Base-by-base conservation (phyloP, 306 rosid genomes). In the Luffa acutangula region DNA sequence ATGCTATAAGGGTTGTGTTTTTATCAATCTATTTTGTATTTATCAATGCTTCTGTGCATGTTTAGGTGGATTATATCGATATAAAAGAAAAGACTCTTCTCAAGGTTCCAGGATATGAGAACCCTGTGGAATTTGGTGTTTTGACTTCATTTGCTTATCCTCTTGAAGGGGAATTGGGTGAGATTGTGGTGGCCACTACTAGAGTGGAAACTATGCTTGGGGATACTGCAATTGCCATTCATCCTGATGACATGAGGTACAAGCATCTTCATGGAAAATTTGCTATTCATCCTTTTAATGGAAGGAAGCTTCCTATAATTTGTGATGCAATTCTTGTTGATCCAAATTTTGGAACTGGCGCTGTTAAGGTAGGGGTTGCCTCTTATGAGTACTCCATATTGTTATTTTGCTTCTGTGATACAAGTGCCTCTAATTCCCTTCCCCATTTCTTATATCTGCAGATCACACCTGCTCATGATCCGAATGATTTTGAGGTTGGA, bases 401-500 rank as follows among this genome's bases (percentile, higher is more conserved):
- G 51, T 39, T 37, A 76, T 81, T 64, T 51, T 76, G 72, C 31
- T 67, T 41, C 18, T 25, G n/a, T 39, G 39, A 82, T 51, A 13
- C 39, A 60, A 33, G 31, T 25, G 31, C 31, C 31, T 25, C 31
- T 25, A 25, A 25, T 25, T 25, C 81, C 48, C 54, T 71, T 83
- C 76, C 82, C 43, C 59, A 71, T 73, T 48, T 70, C 43, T 72
- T 72, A 72, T 48, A 77, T 79, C 76, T 86, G 88, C 91, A 95
- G 98, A 95, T 95, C 81, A 93, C 99, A 81, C 99, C 97, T 3
- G 99, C 99, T 63, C 99, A 95, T 88, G 99, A 93, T 88, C 97
- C 98, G 12, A 95, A 95, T 81, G 99, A 95, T 84, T 95, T 95
- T 85, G 92, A 89, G 73, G 97, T 95, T 79, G 98, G 98, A 77